Base-by-base conservation (phyloP, 1,139 yeast species). In the Pichia sp. region DNA sequence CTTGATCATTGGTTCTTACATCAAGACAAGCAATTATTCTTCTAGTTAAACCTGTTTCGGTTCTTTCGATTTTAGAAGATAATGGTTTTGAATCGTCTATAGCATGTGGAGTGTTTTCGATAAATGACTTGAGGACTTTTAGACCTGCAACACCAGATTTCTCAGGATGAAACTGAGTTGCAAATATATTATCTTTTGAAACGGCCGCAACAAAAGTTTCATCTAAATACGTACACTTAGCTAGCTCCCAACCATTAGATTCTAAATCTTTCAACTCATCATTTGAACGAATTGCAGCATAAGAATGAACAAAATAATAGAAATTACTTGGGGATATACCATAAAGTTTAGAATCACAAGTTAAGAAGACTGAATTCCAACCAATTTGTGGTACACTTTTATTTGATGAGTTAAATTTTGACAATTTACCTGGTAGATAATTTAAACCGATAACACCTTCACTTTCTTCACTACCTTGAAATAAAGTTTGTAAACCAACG, bases 81-180 rank as follows among this genome's bases (percentile, higher is more conserved):
- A 14, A 11, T 2, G 22, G 17, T 30, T 30, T 30, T 9, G 9
- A 7, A 3, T 17, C 21, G 5, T 30, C 32, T 8, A 6, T 4
- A 17, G 32, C 11, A 8, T 15, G 35, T 22, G 43, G 32, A 20
- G 21, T 35, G 50, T 66, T 67, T 11, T 61, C 60, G 50, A 91
- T 66, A 57, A 91, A 91, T 24, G 84, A 73, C 46, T 74, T 72
- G 44, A 91, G 71, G 7, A 89, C 78, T 48, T 75, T 73, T 35
- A 91, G 66, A 35, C 98, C 98, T 8, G 96, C 95, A 34, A 68
- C 61, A 10, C 98, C 98, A 3, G 96, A 84, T 62, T 91, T 91
- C 60, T 91, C 98, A 6, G 98, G 98, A 62, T 91, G 98, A 63
- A 91, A 91, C 62, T 91, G 98, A 1, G 97, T 91, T 35, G 96